A percentile compares a stretch with the other conserved stretches of the same genome.
Evolutionary conservation across 1,284 basidiomycete genomes (phyloP).

Genomic region (Apiotrichum domesticum): DNA sequence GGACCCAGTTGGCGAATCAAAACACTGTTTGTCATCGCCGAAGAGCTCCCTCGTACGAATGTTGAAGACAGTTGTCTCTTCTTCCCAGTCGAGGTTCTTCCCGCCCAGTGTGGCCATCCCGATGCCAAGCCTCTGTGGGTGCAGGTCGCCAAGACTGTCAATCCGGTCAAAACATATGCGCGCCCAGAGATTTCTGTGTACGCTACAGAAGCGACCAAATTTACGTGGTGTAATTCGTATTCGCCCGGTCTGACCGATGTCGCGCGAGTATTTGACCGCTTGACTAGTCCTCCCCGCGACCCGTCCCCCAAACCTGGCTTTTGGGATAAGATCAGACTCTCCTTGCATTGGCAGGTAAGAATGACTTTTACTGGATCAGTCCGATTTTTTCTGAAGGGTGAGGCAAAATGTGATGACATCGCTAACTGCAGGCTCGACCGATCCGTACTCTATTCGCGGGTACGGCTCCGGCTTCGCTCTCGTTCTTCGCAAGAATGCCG

Average conservation of each 20-base stretch:
- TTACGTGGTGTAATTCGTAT: conserved; percentile 89
- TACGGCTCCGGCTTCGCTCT: conserved; percentile 83
- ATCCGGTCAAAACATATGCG: conserved; percentile 92
- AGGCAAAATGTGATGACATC: conserved; percentile 13
- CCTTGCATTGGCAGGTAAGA: conserved; percentile 76
- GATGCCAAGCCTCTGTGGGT: conserved; percentile 59
- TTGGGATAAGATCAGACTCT: conserved; percentile 87
- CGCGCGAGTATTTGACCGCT: conserved; percentile 72
- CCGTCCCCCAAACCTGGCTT: conserved; percentile 83
- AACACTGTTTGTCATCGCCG: conserved; percentile 78
- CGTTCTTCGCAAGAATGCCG: conserved; percentile 73
- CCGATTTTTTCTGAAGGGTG: conserved; percentile 79
- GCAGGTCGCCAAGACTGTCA: conserved; percentile 80
- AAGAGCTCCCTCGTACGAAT: conserved; percentile 62
- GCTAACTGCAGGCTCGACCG: conserved; percentile 61
- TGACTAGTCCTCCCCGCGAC: conserved; percentile 76
- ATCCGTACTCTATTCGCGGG: conserved; percentile 72
- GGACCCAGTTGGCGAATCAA: conserved; percentile 49
- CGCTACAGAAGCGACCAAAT: conserved; percentile 62
- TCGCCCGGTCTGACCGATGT: conserved; percentile 81
- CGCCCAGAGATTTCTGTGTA: conserved; percentile 64
- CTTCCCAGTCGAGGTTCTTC: conserved; percentile 62
- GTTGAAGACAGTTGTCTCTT: conserved; percentile 64
- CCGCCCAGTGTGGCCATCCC: conserved; percentile 52
- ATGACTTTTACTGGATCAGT: conserved; percentile 69